Evolutionary conservation across 768 basidiomycete genomes (phyloP).

Genomic region (Russula earlei): DNA sequence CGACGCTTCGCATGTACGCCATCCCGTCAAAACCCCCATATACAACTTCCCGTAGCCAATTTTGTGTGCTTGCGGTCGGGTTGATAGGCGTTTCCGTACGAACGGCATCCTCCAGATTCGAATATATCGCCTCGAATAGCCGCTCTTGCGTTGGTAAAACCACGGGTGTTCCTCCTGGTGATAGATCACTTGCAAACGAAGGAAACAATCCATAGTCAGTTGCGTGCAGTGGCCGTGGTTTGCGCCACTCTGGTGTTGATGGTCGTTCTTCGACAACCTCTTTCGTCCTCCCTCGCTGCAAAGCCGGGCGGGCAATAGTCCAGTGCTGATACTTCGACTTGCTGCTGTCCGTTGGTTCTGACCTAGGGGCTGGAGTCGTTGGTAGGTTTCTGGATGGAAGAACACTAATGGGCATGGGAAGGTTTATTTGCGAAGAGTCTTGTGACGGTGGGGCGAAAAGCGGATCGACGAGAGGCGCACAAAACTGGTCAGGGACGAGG

Average conservation of each 20-base stretch:
- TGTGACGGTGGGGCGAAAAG: slow-evolving; percentile 35
- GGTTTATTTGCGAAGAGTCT: slow-evolving; percentile 20
- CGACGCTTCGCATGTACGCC: slow-evolving; percentile 68
- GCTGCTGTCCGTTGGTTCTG: neutral
- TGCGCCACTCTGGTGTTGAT: slow-evolving; percentile 36
- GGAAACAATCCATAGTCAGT: slow-evolving; percentile 59
- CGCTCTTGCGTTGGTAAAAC: slow-evolving; percentile 26
- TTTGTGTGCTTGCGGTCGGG: slow-evolving; percentile 45
- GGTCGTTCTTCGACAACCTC: slow-evolving; percentile 38
- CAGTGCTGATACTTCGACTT: slow-evolving; percentile 45
- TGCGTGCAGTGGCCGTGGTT: slow-evolving; percentile 42
- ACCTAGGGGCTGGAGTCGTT: slow-evolving; percentile 4
- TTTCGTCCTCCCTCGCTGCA: slow-evolving; percentile 38
- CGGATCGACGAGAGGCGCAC: slow-evolving; percentile 48
- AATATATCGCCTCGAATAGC: slow-evolving; percentile 21
- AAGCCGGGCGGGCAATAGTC: slow-evolving; percentile 45
- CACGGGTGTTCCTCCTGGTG: slow-evolving; percentile 13
- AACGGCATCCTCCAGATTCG: slow-evolving; percentile 17
- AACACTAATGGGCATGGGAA: slow-evolving; percentile 24
- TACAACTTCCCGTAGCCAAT: slow-evolving; percentile 62
- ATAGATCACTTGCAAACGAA: slow-evolving; percentile 28
- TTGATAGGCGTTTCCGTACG: neutral
- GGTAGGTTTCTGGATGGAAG: slow-evolving; percentile 25
- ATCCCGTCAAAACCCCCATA: slow-evolving; percentile 72
- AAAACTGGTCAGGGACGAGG: slow-evolving; percentile 48